Evolutionary conservation across 108 stramenopile species (phyloP), one percentile per base, ranked within the genome.

Genomic region (Mediolabrus comicus): DNA sequence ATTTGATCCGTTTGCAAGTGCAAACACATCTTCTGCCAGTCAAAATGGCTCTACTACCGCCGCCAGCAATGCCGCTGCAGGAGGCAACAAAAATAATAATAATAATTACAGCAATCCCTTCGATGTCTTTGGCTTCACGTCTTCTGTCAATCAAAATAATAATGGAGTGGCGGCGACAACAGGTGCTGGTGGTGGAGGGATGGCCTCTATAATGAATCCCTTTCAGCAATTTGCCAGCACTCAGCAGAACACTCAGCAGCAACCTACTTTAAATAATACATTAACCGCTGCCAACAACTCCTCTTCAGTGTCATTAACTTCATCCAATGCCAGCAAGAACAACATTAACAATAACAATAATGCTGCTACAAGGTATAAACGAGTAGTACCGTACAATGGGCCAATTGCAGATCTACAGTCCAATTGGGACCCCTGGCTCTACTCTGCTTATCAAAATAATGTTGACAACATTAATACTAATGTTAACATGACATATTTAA

Each of bases 401-500:
- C 72, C 77, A 55, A 83, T 87, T 53, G 72, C 83, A 11, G 87
- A 70, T 10, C 39, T 92, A 38, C 81, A 87, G 32, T 69, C 55
- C 16, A 64, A 74, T 65, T 66, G 73, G 73, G 73, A 74, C 53
- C 64, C 56, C 7, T 60, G 65, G 64, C 58, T 74, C 19, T 46
- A 26, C 25, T 14, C 8, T 39, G 74, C 71, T 19, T 24, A 24
- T 17, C 26, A 12, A 6, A 59, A 7, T 81, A 83, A 53, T 84
- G 73, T 41, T 57, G 59, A 2, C 57, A 32, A 51, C 67, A 77
- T 16, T 10, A 85, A 51, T 82, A 83, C 39, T 67, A 81, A 63
- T 68, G 79, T 10, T 17, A 58, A 58, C 25, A 74, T 59, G 35
- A 34, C 53, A 3, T 65, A 86, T 35, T 29, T 92, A 39, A 77